Conservation (phyloP, 768 basidiomycete genomes). For the Trametes meyenii region DNA sequence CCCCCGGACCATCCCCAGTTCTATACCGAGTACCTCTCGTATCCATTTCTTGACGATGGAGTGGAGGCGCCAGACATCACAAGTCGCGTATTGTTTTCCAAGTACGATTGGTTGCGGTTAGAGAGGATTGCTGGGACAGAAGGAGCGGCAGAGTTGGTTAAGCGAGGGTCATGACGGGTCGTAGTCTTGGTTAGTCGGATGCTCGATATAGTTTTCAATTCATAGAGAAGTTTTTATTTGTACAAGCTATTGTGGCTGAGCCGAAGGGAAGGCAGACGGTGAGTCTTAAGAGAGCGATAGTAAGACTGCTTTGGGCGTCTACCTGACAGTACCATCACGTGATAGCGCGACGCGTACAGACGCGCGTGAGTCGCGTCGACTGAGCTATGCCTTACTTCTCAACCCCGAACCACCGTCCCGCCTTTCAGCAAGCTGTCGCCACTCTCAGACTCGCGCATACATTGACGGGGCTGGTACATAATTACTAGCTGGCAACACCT, state of each 20-base stretch:
- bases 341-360: slow-evolving; percentile 8
- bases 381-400: not conserved
- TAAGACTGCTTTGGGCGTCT: not conserved
- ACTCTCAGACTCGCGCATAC: too few relatives aligned
- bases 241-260: too few relatives aligned
- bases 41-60: slow-evolving; percentile 87
- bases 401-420: not conserved
- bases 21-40: slow-evolving; percentile 87
- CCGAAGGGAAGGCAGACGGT: too few relatives aligned
- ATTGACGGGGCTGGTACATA: too few relatives aligned
- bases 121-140: slow-evolving; percentile 78
- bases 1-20: slow-evolving; percentile 91
- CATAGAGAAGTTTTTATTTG: too few relatives aligned
- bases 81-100: slow-evolving; percentile 78
- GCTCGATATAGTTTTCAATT: too few relatives aligned
- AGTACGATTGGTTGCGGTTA: slow-evolving; percentile 85
- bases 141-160: slow-evolving; percentile 35
- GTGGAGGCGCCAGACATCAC: slow-evolving; percentile 89
- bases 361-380: not conserved
- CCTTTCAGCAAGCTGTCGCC: not conserved
- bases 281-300: too few relatives aligned
- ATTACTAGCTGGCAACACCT: too few relatives aligned
- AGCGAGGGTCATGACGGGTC: slow-evolving; percentile 14
- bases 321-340: slow-evolving; percentile 6
- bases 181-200: too few relatives aligned